A percentile compares a stretch with the other conserved stretches of the same genome.
phyloP scores from a whole-genome alignment of 768 basidiomycete genomes.

The Hemileccinum impolitum region DNA sequence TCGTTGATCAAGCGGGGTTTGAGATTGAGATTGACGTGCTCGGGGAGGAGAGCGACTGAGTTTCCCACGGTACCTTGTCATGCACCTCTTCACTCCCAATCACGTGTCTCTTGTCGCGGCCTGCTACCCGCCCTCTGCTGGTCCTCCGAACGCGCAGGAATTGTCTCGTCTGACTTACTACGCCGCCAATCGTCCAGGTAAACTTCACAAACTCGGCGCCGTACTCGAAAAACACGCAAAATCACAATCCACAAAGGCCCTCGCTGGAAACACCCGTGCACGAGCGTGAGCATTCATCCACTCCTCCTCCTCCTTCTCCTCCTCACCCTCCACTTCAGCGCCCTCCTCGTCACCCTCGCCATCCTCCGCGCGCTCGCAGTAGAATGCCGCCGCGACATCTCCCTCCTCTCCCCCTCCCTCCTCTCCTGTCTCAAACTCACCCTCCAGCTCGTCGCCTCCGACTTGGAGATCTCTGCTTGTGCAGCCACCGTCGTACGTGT shows the following conservation, averaged over 20 bases:
- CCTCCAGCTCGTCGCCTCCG: conserved; percentile 51
- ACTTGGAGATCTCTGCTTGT: conserved; percentile 73
- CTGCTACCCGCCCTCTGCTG: conserved; percentile 81
- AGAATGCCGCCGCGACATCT: conserved; percentile 84
- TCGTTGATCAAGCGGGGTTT: too few species aligned
- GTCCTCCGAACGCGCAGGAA: conserved; percentile 80
- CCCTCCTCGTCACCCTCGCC: conserved; percentile 77
- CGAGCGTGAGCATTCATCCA: conserved; percentile 31
- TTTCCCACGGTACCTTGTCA: conserved; percentile 30
- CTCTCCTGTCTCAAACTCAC: conserved; percentile 61
- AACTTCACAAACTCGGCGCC: conserved; percentile 69
- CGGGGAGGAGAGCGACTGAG: conserved; percentile 53
- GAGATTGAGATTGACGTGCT: too few species aligned
- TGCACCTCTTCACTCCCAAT: conserved; percentile 80
- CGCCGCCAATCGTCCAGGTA: conserved; percentile 78
- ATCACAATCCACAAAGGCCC: conserved; percentile 61
- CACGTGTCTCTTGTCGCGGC: conserved; percentile 81
- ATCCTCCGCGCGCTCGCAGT: conserved; percentile 79
- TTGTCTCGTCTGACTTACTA: conserved; percentile 84
- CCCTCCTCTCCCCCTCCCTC: conserved; percentile 67
- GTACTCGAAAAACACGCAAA: conserved; percentile 76
- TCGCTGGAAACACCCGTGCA: conserved; percentile 67
- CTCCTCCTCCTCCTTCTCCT: too few species aligned
- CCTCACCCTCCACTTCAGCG: conserved; percentile 36
- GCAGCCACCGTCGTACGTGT: conserved; percentile 75